These are phyloP conservation scores for Oryza nivara DNA, from an alignment of 176 grass and related monocot genomes.

Conservation along the genomic window DNA sequence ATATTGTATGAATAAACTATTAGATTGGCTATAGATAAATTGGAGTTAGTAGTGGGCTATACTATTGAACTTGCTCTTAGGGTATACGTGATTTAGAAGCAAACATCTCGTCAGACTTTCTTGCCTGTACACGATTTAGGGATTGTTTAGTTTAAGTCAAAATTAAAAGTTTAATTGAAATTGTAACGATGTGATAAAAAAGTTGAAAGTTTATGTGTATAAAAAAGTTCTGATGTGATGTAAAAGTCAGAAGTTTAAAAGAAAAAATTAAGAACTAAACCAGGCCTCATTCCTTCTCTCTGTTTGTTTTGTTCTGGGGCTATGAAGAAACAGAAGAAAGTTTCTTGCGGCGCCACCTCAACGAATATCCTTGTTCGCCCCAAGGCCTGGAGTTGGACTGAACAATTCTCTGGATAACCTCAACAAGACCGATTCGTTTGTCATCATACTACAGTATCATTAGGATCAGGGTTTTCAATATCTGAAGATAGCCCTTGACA, in stretches of 20 bases:
- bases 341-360: background rate
- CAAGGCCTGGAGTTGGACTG: background rate
- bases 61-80: too few species aligned
- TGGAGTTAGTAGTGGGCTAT: too few species aligned
- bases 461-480: background rate
- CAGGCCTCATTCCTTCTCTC: background rate
- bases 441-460: background rate
- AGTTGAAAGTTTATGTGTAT: too few species aligned
- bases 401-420: background rate
- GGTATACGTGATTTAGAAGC: background rate
- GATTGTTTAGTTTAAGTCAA: too few species aligned
- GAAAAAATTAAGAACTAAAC: too few species aligned
- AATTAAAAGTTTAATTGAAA: too few species aligned
- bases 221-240: too few species aligned
- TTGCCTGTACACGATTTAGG: background rate
- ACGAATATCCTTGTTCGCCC: background rate
- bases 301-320: background rate
- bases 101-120: conserved; percentile 1
- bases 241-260: too few species aligned
- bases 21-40: too few species aligned
- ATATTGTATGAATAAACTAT: too few species aligned
- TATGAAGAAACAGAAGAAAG: background rate
- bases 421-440: background rate
- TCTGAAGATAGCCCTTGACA: background rate
- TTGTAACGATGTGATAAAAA: too few species aligned